Evolutionary conservation across 2,329 filamentous ascomycete species (phyloP), one percentile per base, ranked within the genome.

Genomic region (Pleomassaria siparia): DNA sequence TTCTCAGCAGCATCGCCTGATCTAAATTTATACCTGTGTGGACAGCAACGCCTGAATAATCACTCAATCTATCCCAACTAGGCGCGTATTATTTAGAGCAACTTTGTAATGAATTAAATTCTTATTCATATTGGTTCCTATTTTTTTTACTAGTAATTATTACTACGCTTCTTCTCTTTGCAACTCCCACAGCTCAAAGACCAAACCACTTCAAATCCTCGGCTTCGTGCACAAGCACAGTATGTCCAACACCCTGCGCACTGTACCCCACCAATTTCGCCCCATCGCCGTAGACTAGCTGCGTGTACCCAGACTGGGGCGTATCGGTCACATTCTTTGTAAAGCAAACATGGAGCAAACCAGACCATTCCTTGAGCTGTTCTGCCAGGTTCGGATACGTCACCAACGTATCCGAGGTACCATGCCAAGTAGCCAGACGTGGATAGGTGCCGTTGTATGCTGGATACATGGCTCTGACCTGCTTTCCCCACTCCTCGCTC

Each of bases 361-460:
- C 51, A 18, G 26, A 41, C 56, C 56, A 59, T 43, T 58, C 39
- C 44, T 59, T 54, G 9, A 56, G 24, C 44, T 44, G 33, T 39
- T 47, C 53, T 12, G 22, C 33, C 15, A 50, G 15, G 44, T 66
- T 67, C 7, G 58, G 50, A 16, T 58, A 54, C 12, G 48, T 51
- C 10, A 72, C 64, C 7, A 67, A 51, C 2, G 46, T 53, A 43
- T 74, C 72, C n/a, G 50, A 57, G 11, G 59, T 60, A 13, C 71
- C 71, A 36, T 73, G 71, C 49, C 57, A 72, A 10, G 67, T 67
- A 49, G 63, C 57, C 59, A 74, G 58, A 24, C 64, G 58, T 1
- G 71, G 69, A 18, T 67, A 63, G 3, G 50, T 43, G n/a, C 70
- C 71, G 2, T 22, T 60, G 43, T 69, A 74, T 2, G 64, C 64